A percentile compares a stretch with the other conserved stretches of the same genome.
Evolutionary conservation across 176 grass and related monocot species (phyloP).

Genomic region (Juncus effusus): DNA sequence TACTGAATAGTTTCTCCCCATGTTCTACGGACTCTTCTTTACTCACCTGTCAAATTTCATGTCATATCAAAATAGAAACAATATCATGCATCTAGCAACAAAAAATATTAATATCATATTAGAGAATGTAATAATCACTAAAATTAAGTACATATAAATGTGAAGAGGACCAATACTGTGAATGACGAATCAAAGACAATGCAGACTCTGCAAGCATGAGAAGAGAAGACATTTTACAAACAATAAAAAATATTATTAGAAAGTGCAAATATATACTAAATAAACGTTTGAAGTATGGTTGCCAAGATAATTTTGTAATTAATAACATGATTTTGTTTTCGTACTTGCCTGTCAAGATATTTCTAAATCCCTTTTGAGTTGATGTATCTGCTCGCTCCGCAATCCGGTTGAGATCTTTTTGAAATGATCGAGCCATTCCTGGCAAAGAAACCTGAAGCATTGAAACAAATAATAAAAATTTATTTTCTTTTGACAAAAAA

Average conservation of each 20-base stretch:
- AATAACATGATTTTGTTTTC: background rate
- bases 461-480: background rate
- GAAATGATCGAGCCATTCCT: conserved; percentile 1
- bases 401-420: conserved; percentile 14
- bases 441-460: conserved; percentile 14
- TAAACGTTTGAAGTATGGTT: background rate
- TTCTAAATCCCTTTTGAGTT: conserved; percentile 15
- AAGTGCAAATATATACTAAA: no score
- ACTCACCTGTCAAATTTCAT: conserved; percentile 16
- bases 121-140: no score
- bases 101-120: no score
- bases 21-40: background rate
- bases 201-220: no score
- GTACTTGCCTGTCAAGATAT: conserved; percentile 12
- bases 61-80: no score
- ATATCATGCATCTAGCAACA: no score
- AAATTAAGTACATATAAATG: no score
- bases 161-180: no score
- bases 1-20: conserved; percentile 10
- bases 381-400: conserved; percentile 17
- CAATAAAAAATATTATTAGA: no score
- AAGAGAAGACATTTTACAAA: no score
- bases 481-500: background rate
- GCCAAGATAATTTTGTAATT: background rate
- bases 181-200: no score